Conservation (phyloP, 2,329 filamentous ascomycete species). For the Fusarium burgessii region DNA sequence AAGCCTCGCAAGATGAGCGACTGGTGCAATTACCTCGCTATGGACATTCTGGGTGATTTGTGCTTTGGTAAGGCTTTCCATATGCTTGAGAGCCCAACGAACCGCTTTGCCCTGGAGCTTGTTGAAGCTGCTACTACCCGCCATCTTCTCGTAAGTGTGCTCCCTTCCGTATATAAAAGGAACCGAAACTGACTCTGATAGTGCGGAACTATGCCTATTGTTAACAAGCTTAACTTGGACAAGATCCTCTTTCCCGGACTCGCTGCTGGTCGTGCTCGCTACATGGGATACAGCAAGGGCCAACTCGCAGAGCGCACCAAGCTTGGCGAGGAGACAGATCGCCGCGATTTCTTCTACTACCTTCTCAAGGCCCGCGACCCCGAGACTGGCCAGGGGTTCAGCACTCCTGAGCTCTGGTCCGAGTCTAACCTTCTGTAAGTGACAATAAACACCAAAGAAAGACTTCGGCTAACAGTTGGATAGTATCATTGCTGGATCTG, state of each 20-base stretch:
- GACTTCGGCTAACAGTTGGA: constrained; percentile 10
- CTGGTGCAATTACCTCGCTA: constrained; percentile 72
- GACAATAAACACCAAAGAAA: not conserved
- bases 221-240: constrained; percentile 75
- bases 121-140: constrained; percentile 76
- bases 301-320: constrained; percentile 76
- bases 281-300: constrained; percentile 77
- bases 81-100: constrained; percentile 69
- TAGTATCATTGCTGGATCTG: constrained; percentile 76
- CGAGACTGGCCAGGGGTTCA: constrained; percentile 75
- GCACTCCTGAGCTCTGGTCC: constrained; percentile 74
- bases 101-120: constrained; percentile 74
- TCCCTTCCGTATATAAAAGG: not conserved
- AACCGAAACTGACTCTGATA: constrained; percentile 48
- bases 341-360: constrained; percentile 82
- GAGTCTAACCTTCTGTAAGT: constrained; percentile 75
- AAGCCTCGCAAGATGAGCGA: constrained; percentile 70
- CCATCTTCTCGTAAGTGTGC: constrained; percentile 71
- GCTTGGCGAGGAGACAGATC: constrained; percentile 73
- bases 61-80: constrained; percentile 73
- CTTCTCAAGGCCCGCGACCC: constrained; percentile 78
- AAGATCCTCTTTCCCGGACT: constrained; percentile 75
- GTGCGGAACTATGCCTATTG: constrained; percentile 78
- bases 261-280: constrained; percentile 73
- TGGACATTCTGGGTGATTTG: constrained; percentile 72